Base-by-base conservation (phyloP, 495 filamentous ascomycete species). In the Sordaria brevicollis region DNA sequence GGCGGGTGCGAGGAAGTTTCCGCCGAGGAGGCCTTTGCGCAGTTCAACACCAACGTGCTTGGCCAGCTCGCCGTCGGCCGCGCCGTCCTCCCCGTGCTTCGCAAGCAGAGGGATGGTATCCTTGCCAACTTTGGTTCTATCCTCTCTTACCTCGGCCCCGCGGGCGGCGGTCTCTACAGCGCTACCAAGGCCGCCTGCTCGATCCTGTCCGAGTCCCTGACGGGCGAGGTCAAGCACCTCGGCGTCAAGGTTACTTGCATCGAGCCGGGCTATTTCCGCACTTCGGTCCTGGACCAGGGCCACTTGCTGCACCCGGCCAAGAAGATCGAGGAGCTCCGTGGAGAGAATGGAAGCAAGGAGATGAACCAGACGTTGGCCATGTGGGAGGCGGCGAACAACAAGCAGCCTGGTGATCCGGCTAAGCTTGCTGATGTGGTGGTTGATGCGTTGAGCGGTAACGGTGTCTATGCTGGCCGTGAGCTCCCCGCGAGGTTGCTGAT, bases 211-310 rank as follows among this genome's bases (percentile, higher is more conserved):
- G 77, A 83, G 5, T 80, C 78, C 41, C 79, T 84, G 54, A 81
- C 81, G 25, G 77, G 86, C 4, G 79, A 82, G 8, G 71, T 82
- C 25, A 74, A 74, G 8, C 75, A 80, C 0, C 83, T 88, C 70
- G 80, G 80, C 9, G 82, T 88, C 68, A 77, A 78, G 21, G 79
- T 81, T 35, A 74, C 78, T 10, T 75, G 83, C 13, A 72, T 86
- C 7, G 83, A 86, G 70, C 85, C 84, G 5, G 86, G 86, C 2
- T 80, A 79, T 65, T 87, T 88, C 70, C 78, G 84, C 19, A 87
- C 84, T 0, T 75, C 76, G 21, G 75, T 88, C 21, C 74, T 83
- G 9, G 74, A 77, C 13, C 78, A 77, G 25, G 75, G 68, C 1
- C 49, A 62, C 17, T 1, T 62, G 5, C 2, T 62, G 13, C 25